Evolutionary conservation across 169 alveolate genomes (phyloP).

Genomic region (Perkinsus olseni): DNA sequence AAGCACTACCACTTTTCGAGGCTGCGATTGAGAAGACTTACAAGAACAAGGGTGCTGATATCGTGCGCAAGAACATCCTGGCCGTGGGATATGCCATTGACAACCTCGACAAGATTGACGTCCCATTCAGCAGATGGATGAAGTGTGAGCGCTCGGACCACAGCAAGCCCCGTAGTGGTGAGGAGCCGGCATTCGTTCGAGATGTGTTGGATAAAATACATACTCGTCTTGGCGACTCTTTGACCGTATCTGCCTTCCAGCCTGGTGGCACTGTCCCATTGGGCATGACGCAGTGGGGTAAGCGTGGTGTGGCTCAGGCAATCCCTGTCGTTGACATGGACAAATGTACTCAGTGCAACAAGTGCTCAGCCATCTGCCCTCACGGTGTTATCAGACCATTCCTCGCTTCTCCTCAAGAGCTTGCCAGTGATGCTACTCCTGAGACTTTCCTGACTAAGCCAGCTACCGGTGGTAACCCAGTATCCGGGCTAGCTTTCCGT

Average conservation of each 20-base stretch:
- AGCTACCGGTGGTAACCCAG: slow-evolving; percentile 40
- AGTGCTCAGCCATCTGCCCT: slow-evolving; percentile 48
- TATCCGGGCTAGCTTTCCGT: slow-evolving; percentile 39
- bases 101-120: neutral
- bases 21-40: slow-evolving; percentile 48
- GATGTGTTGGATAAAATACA: slow-evolving; percentile 24
- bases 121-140: neutral
- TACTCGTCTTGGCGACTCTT: slow-evolving; percentile 32
- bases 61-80: neutral
- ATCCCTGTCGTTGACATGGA: slow-evolving; percentile 51
- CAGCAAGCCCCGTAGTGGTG: neutral
- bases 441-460: slow-evolving; percentile 21
- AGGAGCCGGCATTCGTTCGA: slow-evolving; percentile 17
- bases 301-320: slow-evolving; percentile 44
- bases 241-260: slow-evolving; percentile 40
- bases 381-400: slow-evolving; percentile 51
- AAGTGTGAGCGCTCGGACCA: neutral
- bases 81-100: neutral
- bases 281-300: slow-evolving; percentile 39
- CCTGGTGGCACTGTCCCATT: slow-evolving; percentile 48
- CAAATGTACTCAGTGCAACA: slow-evolving; percentile 52
- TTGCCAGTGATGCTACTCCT: slow-evolving; percentile 25
- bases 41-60: slow-evolving; percentile 39
- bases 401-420: slow-evolving; percentile 35
- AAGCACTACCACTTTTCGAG: slow-evolving; percentile 32